A percentile compares a stretch with the other conserved stretches of the same genome.
Evolutionary conservation across 352 stramenopile genomes (phyloP).

Genomic region (Elongisporangium anandrum): DNA sequence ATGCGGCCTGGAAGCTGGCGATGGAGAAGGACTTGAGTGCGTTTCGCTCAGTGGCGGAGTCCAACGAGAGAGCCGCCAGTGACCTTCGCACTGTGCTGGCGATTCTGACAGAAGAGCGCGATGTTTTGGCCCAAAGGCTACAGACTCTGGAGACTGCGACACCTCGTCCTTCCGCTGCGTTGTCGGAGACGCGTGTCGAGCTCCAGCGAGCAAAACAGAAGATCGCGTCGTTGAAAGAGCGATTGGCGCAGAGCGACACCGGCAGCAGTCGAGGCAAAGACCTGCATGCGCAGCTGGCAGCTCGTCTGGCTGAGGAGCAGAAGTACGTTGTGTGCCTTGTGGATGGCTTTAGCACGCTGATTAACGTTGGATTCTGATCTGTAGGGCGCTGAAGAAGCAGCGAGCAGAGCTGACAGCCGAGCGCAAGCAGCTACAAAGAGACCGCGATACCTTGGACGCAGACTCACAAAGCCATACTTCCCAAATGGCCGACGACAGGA

Average conservation of each 20-base stretch:
- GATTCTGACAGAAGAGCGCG: slow-evolving; percentile 15
- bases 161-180: slow-evolving; percentile 7
- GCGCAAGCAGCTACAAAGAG: slow-evolving; percentile 23
- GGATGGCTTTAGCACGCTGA: background rate
- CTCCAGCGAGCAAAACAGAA: slow-evolving; percentile 53
- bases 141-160: slow-evolving; percentile 9
- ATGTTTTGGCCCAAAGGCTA: slow-evolving; percentile 14
- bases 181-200: slow-evolving; percentile 35
- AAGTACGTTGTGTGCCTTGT: slow-evolving; percentile 20
- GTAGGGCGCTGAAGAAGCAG: slow-evolving; percentile 39
- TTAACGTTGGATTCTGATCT: background rate
- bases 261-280: slow-evolving; percentile 21
- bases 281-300: slow-evolving; percentile 24
- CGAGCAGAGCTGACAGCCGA: slow-evolving; percentile 26
- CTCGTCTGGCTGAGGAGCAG: slow-evolving; percentile 31
- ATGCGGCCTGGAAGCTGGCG: background rate
- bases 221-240: slow-evolving; percentile 37
- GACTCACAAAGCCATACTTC: slow-evolving; percentile 1
- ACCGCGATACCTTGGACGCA: slow-evolving; percentile 16
- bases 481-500: slow-evolving; percentile 34
- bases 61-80: slow-evolving; percentile 8
- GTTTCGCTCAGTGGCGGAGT: slow-evolving; percentile 8
- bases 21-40: slow-evolving; percentile 4
- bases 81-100: slow-evolving; percentile 8
- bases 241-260: slow-evolving; percentile 20